phyloP scores from a whole-genome alignment of 23 red algal species.

The Gracilaria gracilis region DNA sequence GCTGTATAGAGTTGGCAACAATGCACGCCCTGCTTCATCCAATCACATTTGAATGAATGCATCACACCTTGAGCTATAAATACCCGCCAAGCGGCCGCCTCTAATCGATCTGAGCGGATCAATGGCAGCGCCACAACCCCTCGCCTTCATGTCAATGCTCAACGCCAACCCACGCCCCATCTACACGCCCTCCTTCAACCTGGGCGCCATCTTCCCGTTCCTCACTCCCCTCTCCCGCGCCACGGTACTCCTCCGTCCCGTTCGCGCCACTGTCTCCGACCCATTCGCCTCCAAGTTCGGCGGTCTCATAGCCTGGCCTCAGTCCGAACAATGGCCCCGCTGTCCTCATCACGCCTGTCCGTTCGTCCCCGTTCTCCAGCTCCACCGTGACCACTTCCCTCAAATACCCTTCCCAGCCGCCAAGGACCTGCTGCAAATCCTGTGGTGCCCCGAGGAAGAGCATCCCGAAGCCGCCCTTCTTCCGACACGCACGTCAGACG shows the following conservation, averaged over 20 bases:
- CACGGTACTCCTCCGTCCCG: not conserved
- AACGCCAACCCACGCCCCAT: slow-evolving; percentile 9
- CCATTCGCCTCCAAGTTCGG: slow-evolving; percentile 11
- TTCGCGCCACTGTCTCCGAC: not conserved
- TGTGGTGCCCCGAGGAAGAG: slow-evolving; percentile 3
- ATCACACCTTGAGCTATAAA: too few species aligned
- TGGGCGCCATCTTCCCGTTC: slow-evolving; percentile 4
- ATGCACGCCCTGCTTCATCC: too few species aligned
- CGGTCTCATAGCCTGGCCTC: not conserved
- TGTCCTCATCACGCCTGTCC: not conserved
- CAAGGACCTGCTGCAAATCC: slow-evolving; percentile 8
- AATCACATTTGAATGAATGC: too few species aligned
- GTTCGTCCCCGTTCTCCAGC: slow-evolving; percentile 1
- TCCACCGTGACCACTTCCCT: slow-evolving; percentile 7
- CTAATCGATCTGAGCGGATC: too few species aligned
- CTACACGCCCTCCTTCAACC: not conserved
- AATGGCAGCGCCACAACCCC: not conserved
- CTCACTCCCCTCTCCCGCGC: not conserved
- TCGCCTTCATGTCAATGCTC: not conserved
- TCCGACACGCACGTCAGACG: not conserved
- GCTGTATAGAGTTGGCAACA: too few species aligned
- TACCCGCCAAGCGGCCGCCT: too few species aligned
- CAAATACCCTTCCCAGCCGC: not conserved
- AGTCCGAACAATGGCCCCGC: slow-evolving; percentile 9
- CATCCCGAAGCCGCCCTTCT: slow-evolving; percentile 6